Base-by-base conservation (phyloP, 441 rosid species). In the Francoa sonchifolia region DNA sequence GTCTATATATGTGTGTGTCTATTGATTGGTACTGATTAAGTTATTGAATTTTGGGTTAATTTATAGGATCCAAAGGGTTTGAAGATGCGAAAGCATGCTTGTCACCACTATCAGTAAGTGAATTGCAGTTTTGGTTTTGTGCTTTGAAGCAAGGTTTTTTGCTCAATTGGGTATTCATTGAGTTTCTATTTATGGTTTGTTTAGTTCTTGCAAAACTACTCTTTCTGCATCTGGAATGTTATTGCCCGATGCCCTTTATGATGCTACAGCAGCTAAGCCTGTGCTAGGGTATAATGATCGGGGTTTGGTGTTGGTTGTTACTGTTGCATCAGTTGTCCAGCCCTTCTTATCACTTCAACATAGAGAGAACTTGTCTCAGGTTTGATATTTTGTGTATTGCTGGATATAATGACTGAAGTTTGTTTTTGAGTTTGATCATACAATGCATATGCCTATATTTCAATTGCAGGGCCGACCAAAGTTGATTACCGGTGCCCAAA, bases 31-130 rank as follows among this genome's bases (percentile, higher is more conserved):
- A 34, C 15, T n/a, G 20, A 21, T 41, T 19, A 2, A 22, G 28
- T 4, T 32, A 1, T 15, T 22, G 9, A 1, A 22, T 40, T 43
- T 1, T 34, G 14, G 17, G 19, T 20, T 50, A 17, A 8, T 18
- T 36, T 45, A 22, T 54, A 86, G 95, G 99, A 90, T 23, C 96
- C 96, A 0, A 82, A 78, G 61, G 85, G 96, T 27, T 26, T 80
- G 55, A 86, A 86, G 85, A 82, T 86, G 96, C 66, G 85, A 52
- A 73, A 69, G 14, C 93, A 82, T 50, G 98, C 98, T 50, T 90
- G 85, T 49, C 95, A 86, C 47, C 92, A 71, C 34, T 82, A 72
- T 63, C 58, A 63, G 96, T 90, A 44, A 68, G 83, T 65, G 21
- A 9, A 19, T 33, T 65, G 18, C 7, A 19, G 33, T 8, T 21